These are phyloP conservation scores for Knufia petricola DNA, from an alignment of 2,329 filamentous ascomycete genomes.

Conservation along the genomic window DNA sequence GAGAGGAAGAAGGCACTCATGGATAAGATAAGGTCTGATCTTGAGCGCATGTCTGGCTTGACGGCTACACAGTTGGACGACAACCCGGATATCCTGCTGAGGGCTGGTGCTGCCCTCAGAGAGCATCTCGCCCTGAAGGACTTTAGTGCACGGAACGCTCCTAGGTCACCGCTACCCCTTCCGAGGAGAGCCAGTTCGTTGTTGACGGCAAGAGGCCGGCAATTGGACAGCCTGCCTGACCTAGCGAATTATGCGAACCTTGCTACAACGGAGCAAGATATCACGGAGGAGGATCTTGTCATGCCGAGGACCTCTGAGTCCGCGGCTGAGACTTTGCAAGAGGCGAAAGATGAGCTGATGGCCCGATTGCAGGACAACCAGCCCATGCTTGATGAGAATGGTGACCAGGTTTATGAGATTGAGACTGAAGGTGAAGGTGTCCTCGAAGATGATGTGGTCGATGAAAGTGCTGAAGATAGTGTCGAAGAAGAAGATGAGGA, in stretches of 20 bases:
- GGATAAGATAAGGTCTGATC: conserved; percentile 40
- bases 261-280: conserved; percentile 29
- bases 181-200: conserved; percentile 25
- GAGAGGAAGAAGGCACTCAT: conserved; percentile 39
- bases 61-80: conserved; percentile 21
- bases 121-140: conserved; percentile 14
- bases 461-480: conserved; percentile 35
- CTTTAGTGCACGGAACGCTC: conserved; percentile 7
- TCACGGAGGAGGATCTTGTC: conserved; percentile 37
- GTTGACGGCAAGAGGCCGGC: conserved; percentile 23
- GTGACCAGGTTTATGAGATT: conserved; percentile 31
- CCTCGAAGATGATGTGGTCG: conserved; percentile 33
- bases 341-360: conserved; percentile 43
- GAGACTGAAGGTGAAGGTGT: conserved; percentile 38
- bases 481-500: conserved; percentile 36
- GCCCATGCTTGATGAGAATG: conserved; percentile 28
- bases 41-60: conserved; percentile 33
- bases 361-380: conserved; percentile 39
- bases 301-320: conserved; percentile 40
- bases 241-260: conserved; percentile 33
- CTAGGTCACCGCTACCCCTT: conserved; percentile 30
- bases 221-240: conserved; percentile 36
- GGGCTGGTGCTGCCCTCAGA: conserved; percentile 25
- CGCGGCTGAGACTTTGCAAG: conserved; percentile 41
- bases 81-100: conserved; percentile 25